Evolutionary conservation across 2,329 filamentous ascomycete species (phyloP).

Genomic region (Colletotrichum sp.): DNA sequence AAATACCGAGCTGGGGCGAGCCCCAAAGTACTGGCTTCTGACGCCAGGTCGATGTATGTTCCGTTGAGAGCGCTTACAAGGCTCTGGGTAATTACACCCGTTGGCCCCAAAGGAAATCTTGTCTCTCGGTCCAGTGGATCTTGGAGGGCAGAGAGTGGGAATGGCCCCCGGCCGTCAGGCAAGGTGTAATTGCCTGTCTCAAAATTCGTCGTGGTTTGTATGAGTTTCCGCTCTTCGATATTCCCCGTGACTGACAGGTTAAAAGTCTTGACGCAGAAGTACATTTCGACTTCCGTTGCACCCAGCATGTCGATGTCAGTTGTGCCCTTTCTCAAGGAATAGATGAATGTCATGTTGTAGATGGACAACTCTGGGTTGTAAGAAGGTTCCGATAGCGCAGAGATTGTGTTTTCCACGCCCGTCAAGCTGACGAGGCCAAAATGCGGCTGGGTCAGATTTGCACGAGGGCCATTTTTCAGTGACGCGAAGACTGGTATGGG

Average conservation of each 20-base stretch:
- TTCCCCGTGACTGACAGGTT: neutral
- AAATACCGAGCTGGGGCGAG: neutral
- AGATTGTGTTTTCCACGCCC: neutral
- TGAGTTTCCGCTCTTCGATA: neutral
- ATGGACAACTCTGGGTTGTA: neutral
- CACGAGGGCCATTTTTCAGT: neutral
- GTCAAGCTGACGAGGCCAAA: neutral
- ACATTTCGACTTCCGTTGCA: constrained; percentile 2
- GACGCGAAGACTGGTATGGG: neutral
- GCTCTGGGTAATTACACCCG: neutral
- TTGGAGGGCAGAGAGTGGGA: neutral
- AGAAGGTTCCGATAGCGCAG: neutral
- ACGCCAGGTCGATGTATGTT: neutral
- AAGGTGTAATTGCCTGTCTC: neutral
- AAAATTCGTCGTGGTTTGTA: neutral
- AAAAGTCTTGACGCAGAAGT: neutral
- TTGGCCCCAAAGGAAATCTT: neutral
- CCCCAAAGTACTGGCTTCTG: neutral
- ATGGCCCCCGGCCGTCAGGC: neutral
- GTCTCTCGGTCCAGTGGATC: neutral
- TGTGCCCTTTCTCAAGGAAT: neutral
- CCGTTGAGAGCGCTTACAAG: neutral
- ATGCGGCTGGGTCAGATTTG: neutral
- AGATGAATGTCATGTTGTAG: neutral
- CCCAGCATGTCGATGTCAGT: neutral